A percentile compares a stretch with the other conserved stretches of the same genome.
Conservation (phyloP, 257 asterid species). For the Mitragyna speciosa region DNA sequence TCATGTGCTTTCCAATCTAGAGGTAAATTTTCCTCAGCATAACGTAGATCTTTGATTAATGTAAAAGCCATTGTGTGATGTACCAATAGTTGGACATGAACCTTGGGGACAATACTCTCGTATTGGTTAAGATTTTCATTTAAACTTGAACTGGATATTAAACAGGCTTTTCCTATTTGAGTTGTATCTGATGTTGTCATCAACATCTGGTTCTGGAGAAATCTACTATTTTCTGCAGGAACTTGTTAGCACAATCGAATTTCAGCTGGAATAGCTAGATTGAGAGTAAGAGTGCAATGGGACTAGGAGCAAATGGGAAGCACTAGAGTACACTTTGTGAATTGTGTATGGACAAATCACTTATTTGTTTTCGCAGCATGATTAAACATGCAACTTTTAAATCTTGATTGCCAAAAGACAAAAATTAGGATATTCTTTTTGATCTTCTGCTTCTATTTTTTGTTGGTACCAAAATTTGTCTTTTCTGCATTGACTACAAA, state of each 20-base stretch:
- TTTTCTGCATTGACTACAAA: background rate
- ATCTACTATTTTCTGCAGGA: background rate
- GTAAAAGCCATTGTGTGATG: background rate
- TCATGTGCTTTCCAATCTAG: conserved; percentile 73
- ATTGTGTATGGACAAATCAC: background rate
- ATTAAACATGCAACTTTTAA: no score
- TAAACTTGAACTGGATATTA: background rate
- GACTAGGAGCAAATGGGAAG: background rate
- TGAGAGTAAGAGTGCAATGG: background rate
- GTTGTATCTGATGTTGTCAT: background rate
- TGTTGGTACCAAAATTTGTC: background rate
- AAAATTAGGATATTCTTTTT: background rate
- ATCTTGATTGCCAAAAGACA: background rate
- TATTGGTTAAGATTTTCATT: background rate
- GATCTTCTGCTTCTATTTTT: background rate
- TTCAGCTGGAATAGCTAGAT: background rate
- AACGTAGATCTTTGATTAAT: conserved; percentile 8
- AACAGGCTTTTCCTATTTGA: background rate
- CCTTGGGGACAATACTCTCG: background rate
- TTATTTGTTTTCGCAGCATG: background rate
- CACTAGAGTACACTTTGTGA: background rate
- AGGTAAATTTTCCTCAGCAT: conserved; percentile 47
- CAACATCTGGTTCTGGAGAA: background rate
- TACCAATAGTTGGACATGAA: background rate
- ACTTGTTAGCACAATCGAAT: background rate